A percentile compares a stretch with the other conserved stretches of the same genome.
phyloP scores from a whole-genome alignment of 352 stramenopile genomes.

The Pythium phragmitis region DNA sequence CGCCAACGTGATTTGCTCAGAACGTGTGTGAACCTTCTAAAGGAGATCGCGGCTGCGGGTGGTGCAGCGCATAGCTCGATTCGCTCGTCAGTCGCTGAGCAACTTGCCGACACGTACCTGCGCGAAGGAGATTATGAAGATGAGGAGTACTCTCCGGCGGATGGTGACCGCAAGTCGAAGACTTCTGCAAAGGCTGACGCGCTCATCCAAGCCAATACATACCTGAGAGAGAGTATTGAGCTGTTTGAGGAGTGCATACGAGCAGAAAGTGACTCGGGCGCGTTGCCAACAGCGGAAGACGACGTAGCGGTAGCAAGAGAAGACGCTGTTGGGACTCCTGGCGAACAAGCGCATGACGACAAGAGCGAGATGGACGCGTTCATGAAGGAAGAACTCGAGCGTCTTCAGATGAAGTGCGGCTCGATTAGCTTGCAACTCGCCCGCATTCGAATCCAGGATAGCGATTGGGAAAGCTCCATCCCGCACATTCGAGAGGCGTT shows the following conservation, averaged over 20 bases:
- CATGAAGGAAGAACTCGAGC: slow-evolving; percentile 74
- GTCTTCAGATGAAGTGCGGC: slow-evolving; percentile 74
- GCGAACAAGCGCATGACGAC: slow-evolving; percentile 28
- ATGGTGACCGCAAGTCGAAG: not conserved
- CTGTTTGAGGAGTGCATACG: slow-evolving; percentile 70
- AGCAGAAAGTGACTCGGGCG: slow-evolving; percentile 10
- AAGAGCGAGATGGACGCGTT: slow-evolving; percentile 57
- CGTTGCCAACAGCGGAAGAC: slow-evolving; percentile 18
- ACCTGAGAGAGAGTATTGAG: slow-evolving; percentile 67
- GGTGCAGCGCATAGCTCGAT: slow-evolving; percentile 70
- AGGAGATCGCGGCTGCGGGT: slow-evolving; percentile 64
- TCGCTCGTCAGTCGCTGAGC: slow-evolving; percentile 75
- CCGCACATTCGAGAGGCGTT: slow-evolving; percentile 45
- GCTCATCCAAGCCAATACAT: slow-evolving; percentile 51
- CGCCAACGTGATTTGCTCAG: slow-evolving; percentile 74
- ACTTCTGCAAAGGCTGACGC: slow-evolving; percentile 9
- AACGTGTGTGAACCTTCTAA: slow-evolving; percentile 72
- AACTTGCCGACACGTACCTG: slow-evolving; percentile 82
- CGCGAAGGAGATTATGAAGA: slow-evolving; percentile 33
- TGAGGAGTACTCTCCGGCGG: slow-evolving; percentile 3
- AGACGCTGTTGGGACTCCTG: slow-evolving; percentile 20
- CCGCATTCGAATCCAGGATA: slow-evolving; percentile 36
- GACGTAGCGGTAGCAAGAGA: slow-evolving; percentile 7
- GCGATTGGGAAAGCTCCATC: slow-evolving; percentile 41
- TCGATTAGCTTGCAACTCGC: slow-evolving; percentile 68